Conservation (phyloP, 1,284 basidiomycete genomes). For the Ustilago crameri region DNA sequence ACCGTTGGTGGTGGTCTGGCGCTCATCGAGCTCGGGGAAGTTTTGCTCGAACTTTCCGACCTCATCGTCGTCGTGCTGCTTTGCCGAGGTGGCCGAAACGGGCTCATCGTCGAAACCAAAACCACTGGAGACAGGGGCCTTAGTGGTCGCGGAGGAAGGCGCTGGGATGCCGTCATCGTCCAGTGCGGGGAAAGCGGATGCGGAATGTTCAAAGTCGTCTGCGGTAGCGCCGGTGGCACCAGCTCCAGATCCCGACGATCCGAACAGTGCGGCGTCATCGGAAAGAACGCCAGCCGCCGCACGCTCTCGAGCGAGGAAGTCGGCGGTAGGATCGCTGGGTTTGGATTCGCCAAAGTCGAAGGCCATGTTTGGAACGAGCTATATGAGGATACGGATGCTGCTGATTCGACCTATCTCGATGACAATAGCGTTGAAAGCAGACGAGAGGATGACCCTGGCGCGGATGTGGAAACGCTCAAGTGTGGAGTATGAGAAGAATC, state of each 20-base stretch:
- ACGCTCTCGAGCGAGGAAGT: constrained; percentile 66
- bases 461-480: background rate
- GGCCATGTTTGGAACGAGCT: constrained; percentile 33
- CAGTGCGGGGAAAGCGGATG: constrained; percentile 73
- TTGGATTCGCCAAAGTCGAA: constrained; percentile 58
- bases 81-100: constrained; percentile 11
- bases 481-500: background rate
- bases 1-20: constrained; percentile 25
- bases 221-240: constrained; percentile 24
- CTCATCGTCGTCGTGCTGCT: constrained; percentile 74
- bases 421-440: background rate
- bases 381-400: background rate
- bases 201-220: constrained; percentile 69
- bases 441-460: background rate
- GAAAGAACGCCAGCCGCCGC: constrained; percentile 61
- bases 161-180: constrained; percentile 65
- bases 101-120: constrained; percentile 45
- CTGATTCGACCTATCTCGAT: too few species aligned
- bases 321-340: constrained; percentile 63
- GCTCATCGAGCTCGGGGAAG: constrained; percentile 83
- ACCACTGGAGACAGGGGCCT: constrained; percentile 10
- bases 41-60: constrained; percentile 89
- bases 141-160: constrained; percentile 13
- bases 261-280: constrained; percentile 61
- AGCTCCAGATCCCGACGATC: constrained; percentile 46